Evolutionary conservation across 306 rosid genomes (phyloP).

Genomic region (Biancaea sappan): DNA sequence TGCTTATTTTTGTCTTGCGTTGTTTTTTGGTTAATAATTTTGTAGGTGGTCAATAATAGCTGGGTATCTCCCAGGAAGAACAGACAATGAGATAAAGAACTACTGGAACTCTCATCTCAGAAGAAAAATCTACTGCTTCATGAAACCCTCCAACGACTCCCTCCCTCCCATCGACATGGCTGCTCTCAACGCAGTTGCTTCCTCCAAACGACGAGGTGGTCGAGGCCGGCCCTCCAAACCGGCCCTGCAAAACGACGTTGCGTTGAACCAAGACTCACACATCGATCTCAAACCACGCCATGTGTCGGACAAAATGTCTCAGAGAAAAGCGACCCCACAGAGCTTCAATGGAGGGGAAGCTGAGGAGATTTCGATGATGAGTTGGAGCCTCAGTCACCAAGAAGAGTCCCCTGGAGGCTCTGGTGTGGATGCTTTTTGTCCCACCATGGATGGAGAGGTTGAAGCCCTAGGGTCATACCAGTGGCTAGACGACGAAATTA

Average conservation of each 20-base stretch:
- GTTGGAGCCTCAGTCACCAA: background rate
- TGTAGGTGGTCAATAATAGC: conserved; percentile 92
- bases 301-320: conserved; percentile 8
- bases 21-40: background rate
- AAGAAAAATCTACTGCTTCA: conserved; percentile 65
- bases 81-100: conserved; percentile 86
- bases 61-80: conserved; percentile 74
- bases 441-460: conserved; percentile 30
- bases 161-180: conserved; percentile 38
- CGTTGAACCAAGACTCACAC: conserved; percentile 21
- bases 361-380: conserved; percentile 32
- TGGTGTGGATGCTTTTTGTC: background rate
- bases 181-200: conserved; percentile 31
- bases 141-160: conserved; percentile 42
- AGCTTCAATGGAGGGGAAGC: background rate
- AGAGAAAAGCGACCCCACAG: conserved; percentile 9
- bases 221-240: conserved; percentile 33
- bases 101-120: conserved; percentile 90
- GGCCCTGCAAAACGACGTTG: conserved; percentile 20
- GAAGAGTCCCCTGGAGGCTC: background rate
- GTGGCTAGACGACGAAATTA: conserved; percentile 49
- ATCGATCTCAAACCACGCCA: background rate
- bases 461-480: conserved; percentile 48
- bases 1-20: background rate
- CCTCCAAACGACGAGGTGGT: conserved; percentile 35